Percentiles rank a stretch among this genome's conserved stretches.
Conservation (phyloP, 257 asterid genomes). For the Galeopsis tetrahit region DNA sequence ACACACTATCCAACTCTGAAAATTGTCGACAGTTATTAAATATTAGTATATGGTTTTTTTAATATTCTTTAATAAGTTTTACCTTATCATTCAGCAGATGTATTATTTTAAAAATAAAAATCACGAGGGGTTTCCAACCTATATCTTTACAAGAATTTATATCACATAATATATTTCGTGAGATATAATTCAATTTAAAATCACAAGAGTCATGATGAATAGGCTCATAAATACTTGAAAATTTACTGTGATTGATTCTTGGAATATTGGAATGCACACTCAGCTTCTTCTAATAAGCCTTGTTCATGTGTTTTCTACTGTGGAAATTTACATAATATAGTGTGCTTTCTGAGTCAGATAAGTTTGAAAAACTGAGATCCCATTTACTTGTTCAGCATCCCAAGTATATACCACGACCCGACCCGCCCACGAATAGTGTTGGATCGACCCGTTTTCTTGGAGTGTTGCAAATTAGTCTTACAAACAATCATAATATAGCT, state of each 20-base stretch:
- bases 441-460: background rate
- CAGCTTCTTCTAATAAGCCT: slow-evolving; percentile 46
- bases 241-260: slow-evolving; percentile 34
- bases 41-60: background rate
- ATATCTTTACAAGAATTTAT: too few relatives aligned
- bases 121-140: too few relatives aligned
- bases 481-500: too few relatives aligned
- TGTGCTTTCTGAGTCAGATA: slow-evolving; percentile 50
- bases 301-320: slow-evolving; percentile 1
- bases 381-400: slow-evolving; percentile 9
- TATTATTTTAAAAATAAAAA: too few relatives aligned
- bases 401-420: slow-evolving; percentile 28
- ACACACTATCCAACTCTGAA: background rate
- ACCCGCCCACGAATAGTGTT: background rate
- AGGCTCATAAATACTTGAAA: background rate
- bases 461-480: background rate
- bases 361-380: slow-evolving; percentile 29
- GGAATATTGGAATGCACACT: slow-evolving; percentile 52
- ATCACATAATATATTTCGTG: too few relatives aligned
- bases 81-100: too few relatives aligned
- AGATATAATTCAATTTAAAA: too few relatives aligned
- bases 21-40: background rate
- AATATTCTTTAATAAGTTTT: too few relatives aligned
- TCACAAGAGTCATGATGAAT: too few relatives aligned
- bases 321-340: slow-evolving; percentile 13